These are phyloP conservation scores for Magnolia kwangsiensis DNA, from an alignment of 164 flowering plant species.

Conservation along the genomic window DNA sequence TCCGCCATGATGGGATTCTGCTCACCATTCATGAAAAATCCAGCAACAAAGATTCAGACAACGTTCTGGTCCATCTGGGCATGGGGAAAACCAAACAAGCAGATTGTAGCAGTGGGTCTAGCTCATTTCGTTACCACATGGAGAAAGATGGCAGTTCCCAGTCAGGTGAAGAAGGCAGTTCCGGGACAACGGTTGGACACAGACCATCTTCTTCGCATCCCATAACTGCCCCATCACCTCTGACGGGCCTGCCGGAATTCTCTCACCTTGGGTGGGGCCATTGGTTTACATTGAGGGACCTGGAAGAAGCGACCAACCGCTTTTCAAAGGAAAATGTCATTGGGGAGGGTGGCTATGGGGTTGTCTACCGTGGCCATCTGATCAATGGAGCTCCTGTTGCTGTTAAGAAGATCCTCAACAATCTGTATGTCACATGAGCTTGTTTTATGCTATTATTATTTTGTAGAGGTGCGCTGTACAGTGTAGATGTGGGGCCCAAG, in stretches of 20 bases:
- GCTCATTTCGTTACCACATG: constrained; percentile 46
- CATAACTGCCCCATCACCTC: constrained; percentile 62
- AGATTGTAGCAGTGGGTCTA: constrained; percentile 51
- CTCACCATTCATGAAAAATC: constrained; percentile 45
- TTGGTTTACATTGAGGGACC: constrained; percentile 88
- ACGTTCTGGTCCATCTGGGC: constrained; percentile 37
- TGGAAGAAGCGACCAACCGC: constrained; percentile 65
- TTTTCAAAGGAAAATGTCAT: constrained; percentile 74
- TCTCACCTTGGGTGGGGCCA: constrained; percentile 97
- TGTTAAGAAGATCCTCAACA: constrained; percentile 79
- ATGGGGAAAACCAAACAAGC: constrained; percentile 33
- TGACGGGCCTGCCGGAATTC: constrained; percentile 72
- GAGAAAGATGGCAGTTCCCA: constrained; percentile 59
- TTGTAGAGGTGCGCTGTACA: too few relatives aligned
- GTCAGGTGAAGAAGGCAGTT: constrained; percentile 49
- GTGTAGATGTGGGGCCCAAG: too few relatives aligned
- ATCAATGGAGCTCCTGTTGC: constrained; percentile 90
- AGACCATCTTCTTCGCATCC: constrained; percentile 46
- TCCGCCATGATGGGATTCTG: constrained; percentile 31
- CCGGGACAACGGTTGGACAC: constrained; percentile 21
- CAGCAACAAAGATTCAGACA: constrained; percentile 57
- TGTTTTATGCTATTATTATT: background rate
- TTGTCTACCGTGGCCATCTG: constrained; percentile 71
- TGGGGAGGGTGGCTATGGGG: constrained; percentile 96
- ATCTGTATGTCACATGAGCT: constrained; percentile 48